These are phyloP conservation scores for Stentor roeselii DNA, from an alignment of 73 alveolate species.

Conservation along the genomic window DNA sequence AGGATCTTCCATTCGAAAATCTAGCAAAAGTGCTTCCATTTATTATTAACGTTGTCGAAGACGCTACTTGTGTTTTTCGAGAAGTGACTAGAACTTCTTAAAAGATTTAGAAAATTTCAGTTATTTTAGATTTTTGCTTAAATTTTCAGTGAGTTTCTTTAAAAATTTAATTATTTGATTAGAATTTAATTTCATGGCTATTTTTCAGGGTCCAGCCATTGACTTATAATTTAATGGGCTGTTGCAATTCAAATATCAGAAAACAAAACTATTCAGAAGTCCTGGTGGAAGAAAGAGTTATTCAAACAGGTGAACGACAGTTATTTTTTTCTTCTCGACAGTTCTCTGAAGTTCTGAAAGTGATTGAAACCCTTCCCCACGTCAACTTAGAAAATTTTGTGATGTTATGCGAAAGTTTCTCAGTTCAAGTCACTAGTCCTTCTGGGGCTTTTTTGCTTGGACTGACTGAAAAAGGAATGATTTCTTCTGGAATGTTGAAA, in stretches of 20 bases:
- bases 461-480: background rate
- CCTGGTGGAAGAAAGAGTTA: background rate
- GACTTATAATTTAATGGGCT: background rate
- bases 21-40: conserved; percentile 25
- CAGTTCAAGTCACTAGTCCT: background rate
- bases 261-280: background rate
- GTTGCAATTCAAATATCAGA: background rate
- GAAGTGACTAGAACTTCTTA: too few species aligned
- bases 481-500: background rate
- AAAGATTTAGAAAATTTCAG: too few species aligned
- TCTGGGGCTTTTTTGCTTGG: background rate
- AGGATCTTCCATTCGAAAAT: background rate
- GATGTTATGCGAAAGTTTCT: background rate
- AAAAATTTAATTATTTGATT: too few species aligned
- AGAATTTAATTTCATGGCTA: too few species aligned
- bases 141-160: too few species aligned
- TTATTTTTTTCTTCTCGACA: background rate
- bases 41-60: too few species aligned
- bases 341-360: background rate
- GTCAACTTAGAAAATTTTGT: background rate
- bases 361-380: background rate
- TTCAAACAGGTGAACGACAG: background rate
- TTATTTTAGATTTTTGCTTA: too few species aligned
- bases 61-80: too few species aligned
- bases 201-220: too few species aligned